Conservation (phyloP, 768 basidiomycete genomes). For the Podaxis carcinomalis region DNA sequence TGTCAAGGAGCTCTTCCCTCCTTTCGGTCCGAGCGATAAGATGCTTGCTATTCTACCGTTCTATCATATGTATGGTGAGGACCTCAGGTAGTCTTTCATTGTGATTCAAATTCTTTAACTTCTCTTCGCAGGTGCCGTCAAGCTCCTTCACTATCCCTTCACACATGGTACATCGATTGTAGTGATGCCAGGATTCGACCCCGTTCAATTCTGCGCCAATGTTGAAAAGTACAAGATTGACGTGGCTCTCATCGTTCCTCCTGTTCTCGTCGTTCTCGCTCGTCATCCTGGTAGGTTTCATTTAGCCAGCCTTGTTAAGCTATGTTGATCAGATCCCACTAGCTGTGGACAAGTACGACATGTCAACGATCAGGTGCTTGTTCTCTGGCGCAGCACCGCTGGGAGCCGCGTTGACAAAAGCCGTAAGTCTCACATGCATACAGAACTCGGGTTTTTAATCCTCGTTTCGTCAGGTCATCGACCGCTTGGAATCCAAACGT, state of each 20-base stretch:
- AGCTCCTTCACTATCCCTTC: slow-evolving; percentile 59
- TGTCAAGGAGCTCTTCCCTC: slow-evolving; percentile 39
- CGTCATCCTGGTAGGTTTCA: slow-evolving; percentile 60
- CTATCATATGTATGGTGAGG: slow-evolving; percentile 40
- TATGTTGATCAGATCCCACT: neutral
- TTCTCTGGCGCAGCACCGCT: slow-evolving; percentile 82
- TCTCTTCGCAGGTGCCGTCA: slow-evolving; percentile 44
- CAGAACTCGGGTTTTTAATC: neutral
- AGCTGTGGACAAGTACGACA: slow-evolving; percentile 66
- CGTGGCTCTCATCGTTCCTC: slow-evolving; percentile 63
- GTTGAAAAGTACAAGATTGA: slow-evolving; percentile 67
- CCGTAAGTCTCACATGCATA: slow-evolving; percentile 26
- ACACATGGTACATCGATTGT: slow-evolving; percentile 44
- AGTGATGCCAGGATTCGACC: slow-evolving; percentile 70
- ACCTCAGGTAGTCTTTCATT: neutral
- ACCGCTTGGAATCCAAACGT: slow-evolving; percentile 30
- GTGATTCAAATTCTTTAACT: neutral
- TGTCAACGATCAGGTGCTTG: slow-evolving; percentile 53
- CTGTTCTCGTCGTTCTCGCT: slow-evolving; percentile 73
- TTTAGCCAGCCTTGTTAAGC: neutral
- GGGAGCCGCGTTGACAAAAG: slow-evolving; percentile 53
- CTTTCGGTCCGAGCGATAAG: slow-evolving; percentile 37
- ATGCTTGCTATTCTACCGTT: slow-evolving; percentile 65
- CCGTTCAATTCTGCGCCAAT: slow-evolving; percentile 56
- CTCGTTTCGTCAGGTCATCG: slow-evolving; percentile 25